phyloP scores from a whole-genome alignment of 148 eudicot genomes.

The Talinum fruticosum region DNA sequence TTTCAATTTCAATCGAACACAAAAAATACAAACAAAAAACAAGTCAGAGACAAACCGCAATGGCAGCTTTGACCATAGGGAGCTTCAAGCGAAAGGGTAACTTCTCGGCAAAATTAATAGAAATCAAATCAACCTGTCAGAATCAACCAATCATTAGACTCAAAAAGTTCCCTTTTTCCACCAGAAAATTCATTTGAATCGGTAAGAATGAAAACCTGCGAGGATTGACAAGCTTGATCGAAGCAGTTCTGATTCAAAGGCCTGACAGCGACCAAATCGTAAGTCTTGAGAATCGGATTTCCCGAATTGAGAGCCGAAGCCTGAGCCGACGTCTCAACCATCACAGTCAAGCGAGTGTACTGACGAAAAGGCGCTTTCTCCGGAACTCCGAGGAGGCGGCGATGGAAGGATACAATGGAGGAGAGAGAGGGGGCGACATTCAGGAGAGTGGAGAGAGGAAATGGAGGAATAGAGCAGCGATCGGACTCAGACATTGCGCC shows the following conservation, averaged over 20 bases:
- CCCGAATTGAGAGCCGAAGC: constrained; percentile 69
- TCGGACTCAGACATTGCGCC: constrained; percentile 76
- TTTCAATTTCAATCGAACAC: neutral
- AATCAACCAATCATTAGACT: neutral
- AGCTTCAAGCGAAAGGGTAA: constrained; percentile 82
- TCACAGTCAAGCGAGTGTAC: constrained; percentile 69
- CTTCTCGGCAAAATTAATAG: constrained; percentile 80
- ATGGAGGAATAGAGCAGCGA: constrained; percentile 60
- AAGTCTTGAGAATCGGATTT: constrained; percentile 67
- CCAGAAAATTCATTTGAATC: neutral
- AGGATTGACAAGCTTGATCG: constrained; percentile 61
- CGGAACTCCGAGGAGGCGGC: constrained; percentile 44
- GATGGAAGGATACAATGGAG: constrained; percentile 50
- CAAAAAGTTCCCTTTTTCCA: neutral
- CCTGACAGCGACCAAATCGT: constrained; percentile 74
- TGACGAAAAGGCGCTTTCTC: constrained; percentile 54
- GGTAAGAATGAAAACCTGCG: constrained; percentile 45
- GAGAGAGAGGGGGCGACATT: constrained; percentile 44
- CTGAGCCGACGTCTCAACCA: constrained; percentile 50
- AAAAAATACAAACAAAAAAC: neutral
- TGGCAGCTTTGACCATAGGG: constrained; percentile 67
- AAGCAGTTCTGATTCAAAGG: constrained; percentile 74
- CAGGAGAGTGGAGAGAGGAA: constrained; percentile 59
- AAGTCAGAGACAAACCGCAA: constrained; percentile 46
- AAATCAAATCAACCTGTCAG: constrained; percentile 58